Evolutionary conservation across 2,329 filamentous ascomycete genomes (phyloP).

Genomic region (Zymoseptoria ardabiliae): DNA sequence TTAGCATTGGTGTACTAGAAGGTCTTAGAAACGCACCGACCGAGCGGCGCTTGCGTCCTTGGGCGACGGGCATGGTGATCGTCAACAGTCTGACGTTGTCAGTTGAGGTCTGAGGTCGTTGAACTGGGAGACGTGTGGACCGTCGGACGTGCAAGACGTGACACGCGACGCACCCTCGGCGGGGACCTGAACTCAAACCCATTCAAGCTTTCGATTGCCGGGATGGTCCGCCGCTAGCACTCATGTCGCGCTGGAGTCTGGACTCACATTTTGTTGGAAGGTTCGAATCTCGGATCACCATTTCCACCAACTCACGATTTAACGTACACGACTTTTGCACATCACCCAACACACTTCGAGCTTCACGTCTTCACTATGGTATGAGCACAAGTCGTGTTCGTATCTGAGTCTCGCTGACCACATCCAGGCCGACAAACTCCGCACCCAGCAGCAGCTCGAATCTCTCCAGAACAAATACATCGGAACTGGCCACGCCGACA

Average conservation of each 20-base stretch:
- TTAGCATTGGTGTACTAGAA: no score
- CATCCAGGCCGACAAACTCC: constrained; percentile 81
- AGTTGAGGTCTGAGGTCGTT: background rate
- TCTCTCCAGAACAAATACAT: constrained; percentile 92
- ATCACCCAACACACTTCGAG: background rate
- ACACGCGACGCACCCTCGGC: background rate
- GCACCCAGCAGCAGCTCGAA: constrained; percentile 95
- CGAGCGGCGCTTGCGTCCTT: constrained; percentile 22
- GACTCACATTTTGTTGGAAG: no score
- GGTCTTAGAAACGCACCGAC: constrained; percentile 10
- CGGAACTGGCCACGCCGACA: constrained; percentile 93
- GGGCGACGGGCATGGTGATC: constrained; percentile 12
- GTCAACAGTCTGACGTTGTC: background rate
- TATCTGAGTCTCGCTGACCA: background rate
- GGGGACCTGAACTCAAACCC: no score
- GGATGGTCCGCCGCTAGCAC: background rate
- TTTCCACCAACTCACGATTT: no score
- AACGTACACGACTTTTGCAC: background rate
- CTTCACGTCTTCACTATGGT: background rate
- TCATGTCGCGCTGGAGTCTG: no score
- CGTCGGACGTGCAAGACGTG: no score
- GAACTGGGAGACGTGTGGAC: background rate
- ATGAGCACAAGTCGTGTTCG: background rate
- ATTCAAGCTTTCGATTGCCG: background rate
- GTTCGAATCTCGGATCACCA: no score